phyloP scores from a whole-genome alignment of 2,329 filamentous ascomycete species.

The Exserohilum turcica region DNA sequence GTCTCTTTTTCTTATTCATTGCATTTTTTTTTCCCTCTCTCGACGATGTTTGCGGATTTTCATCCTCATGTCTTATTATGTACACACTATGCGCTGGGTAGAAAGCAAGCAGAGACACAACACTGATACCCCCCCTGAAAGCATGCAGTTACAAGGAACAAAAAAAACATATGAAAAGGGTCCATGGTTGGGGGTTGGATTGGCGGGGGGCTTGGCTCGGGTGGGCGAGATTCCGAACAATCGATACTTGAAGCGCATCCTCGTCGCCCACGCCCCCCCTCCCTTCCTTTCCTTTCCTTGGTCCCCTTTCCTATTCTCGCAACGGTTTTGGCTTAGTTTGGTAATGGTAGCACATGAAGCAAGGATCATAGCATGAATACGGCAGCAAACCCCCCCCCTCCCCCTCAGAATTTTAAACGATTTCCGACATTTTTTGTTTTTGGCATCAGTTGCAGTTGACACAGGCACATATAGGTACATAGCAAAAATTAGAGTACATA shows the following conservation, averaged over 20 bases:
- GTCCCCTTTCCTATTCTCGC: background rate
- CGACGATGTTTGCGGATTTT: background rate
- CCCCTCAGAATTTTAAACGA: no score
- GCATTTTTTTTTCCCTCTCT: conserved; percentile 16
- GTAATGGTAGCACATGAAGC: conserved; percentile 16
- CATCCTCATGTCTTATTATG: background rate
- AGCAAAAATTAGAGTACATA: no score
- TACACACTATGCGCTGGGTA: background rate
- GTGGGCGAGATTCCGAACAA: conserved; percentile 21
- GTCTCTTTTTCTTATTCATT: conserved; percentile 18
- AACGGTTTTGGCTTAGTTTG: background rate
- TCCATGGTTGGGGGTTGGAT: no score
- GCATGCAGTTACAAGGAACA: background rate
- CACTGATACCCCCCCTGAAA: conserved; percentile 19
- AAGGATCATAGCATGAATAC: conserved; percentile 20
- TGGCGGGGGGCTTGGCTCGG: background rate
- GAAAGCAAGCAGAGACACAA: conserved; percentile 5
- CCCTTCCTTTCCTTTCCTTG: background rate
- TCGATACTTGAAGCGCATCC: no score
- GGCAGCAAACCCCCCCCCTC: no score
- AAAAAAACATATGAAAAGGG: no score
- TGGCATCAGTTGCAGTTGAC: no score
- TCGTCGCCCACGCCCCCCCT: no score
- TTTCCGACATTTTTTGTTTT: no score
- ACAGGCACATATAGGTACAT: no score